A percentile compares a stretch with the other conserved stretches of the same genome.
Conservation (phyloP, 2,329 filamentous ascomycete species). For the Colletotrichum chrysophilum region DNA sequence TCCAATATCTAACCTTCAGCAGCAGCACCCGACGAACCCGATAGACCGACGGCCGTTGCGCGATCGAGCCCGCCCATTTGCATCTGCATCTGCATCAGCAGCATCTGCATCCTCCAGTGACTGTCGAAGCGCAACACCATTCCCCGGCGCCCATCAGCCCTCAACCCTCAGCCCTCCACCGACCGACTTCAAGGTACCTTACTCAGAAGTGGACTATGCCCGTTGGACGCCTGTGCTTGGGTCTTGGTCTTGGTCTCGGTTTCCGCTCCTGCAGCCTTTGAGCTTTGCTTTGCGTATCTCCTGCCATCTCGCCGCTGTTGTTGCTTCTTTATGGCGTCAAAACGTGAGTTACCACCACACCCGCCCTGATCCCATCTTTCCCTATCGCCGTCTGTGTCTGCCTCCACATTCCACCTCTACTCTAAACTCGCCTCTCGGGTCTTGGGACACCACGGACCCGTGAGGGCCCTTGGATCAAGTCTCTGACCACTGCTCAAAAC, state of each 20-base stretch:
- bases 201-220: constrained; percentile 3
- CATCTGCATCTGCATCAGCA: not conserved
- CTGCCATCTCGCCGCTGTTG: not conserved
- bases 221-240: constrained; percentile 18
- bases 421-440: not conserved
- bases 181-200: not conserved
- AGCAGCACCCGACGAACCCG: not conserved
- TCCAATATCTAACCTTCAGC: not conserved
- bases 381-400: not conserved
- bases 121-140: not conserved
- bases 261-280: not conserved
- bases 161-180: not conserved
- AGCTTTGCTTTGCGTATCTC: not conserved
- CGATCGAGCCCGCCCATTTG: not conserved
- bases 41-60: not conserved
- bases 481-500: not conserved
- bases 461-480: not conserved
- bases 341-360: constrained; percentile 15
- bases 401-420: not conserved
- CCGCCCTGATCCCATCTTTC: not conserved
- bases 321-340: constrained; percentile 25
- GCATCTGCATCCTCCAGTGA: not conserved
- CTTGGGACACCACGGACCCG: constrained; percentile 13
- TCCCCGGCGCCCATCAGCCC: not conserved
- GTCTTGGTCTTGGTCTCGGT: not conserved